phyloP scores from a whole-genome alignment of 2,329 filamentous ascomycete species.

The Sporothrix dimorphospora region DNA sequence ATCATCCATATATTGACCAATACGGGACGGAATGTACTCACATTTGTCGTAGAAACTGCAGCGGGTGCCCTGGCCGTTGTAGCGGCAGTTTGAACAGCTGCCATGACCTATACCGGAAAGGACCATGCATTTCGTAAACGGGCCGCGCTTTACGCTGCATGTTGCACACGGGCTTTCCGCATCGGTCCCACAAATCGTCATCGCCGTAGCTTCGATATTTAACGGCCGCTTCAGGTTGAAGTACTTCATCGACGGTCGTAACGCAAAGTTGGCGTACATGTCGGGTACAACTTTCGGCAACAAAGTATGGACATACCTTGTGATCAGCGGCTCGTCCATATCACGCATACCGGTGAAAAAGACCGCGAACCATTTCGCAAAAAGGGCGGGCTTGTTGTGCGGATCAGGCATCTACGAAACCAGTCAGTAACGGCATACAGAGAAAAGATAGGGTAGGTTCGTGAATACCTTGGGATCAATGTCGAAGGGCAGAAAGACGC shows the following conservation, averaged over 20 bases:
- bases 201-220: neutral
- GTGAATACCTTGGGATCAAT: neutral
- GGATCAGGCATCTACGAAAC: neutral
- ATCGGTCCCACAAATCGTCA: neutral
- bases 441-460: neutral
- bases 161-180: neutral
- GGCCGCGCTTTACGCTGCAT: neutral
- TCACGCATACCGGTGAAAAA: neutral
- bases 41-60: neutral
- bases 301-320: neutral
- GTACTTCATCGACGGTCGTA: neutral
- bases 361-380: neutral
- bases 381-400: neutral
- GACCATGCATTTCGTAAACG: neutral
- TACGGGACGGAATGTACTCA: neutral
- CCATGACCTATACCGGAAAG: neutral
- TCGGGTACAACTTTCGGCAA: neutral
- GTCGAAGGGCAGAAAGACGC: neutral
- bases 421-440: neutral
- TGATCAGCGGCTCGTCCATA: neutral
- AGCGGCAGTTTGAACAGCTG: neutral
- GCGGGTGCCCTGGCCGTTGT: slow-evolving; percentile 6
- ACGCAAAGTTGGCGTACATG: neutral
- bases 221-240: neutral
- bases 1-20: neutral